Conservation (phyloP, 352 stramenopile genomes). For the Pythium rishiriense region DNA sequence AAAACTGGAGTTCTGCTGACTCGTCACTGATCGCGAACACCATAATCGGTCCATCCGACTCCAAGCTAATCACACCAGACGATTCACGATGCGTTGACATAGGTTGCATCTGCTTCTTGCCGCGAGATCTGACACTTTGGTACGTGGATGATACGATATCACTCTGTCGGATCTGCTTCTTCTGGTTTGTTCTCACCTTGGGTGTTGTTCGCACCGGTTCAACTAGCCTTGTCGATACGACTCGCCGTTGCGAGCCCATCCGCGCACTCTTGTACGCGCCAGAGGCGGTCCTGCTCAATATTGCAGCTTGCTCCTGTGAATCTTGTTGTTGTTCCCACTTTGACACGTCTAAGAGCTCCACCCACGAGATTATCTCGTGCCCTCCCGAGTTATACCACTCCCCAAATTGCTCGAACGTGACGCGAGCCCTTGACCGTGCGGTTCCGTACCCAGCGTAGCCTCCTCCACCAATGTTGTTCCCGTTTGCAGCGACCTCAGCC, state of each 20-base stretch:
- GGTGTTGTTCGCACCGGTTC: constrained; percentile 58
- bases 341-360: constrained; percentile 77
- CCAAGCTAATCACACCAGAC: constrained; percentile 46
- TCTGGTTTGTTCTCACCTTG: constrained; percentile 52
- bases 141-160: constrained; percentile 81
- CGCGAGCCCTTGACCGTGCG: constrained; percentile 55
- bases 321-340: constrained; percentile 87
- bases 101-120: constrained; percentile 14
- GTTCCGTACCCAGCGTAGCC: constrained; percentile 64
- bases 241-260: constrained; percentile 53
- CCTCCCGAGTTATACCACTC: constrained; percentile 89
- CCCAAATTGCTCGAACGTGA: constrained; percentile 91
- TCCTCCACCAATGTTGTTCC: constrained; percentile 36
- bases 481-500: constrained; percentile 69
- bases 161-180: constrained; percentile 76
- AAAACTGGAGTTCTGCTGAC: constrained; percentile 78
- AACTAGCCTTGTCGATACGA: constrained; percentile 34
- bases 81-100: constrained; percentile 41
- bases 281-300: constrained; percentile 28
- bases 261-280: constrained; percentile 29
- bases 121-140: constrained; percentile 21
- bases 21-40: constrained; percentile 74
- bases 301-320: constrained; percentile 47
- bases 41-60: constrained; percentile 75
- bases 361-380: constrained; percentile 83